These are phyloP conservation scores for Apiosordaria backusii DNA, from an alignment of 495 filamentous ascomycete genomes.

Conservation along the genomic window DNA sequence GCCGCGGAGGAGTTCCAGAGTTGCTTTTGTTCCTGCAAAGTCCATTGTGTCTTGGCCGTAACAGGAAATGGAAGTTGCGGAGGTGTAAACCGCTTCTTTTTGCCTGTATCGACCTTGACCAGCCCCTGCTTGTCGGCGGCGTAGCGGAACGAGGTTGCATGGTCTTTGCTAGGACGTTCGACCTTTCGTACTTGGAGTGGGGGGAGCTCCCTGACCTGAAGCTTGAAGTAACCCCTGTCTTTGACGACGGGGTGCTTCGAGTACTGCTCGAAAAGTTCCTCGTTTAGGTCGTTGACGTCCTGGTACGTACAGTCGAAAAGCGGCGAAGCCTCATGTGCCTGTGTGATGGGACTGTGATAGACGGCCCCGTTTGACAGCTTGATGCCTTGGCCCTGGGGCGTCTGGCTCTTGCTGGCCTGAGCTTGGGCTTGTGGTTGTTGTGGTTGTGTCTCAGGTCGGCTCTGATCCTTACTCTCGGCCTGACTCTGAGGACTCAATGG, in stretches of 20 bases:
- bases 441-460: not conserved
- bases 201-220: constrained; percentile 29
- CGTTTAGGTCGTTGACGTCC: constrained; percentile 31
- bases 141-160: constrained; percentile 32
- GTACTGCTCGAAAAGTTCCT: constrained; percentile 30
- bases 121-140: constrained; percentile 24
- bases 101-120: constrained; percentile 34
- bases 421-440: not conserved
- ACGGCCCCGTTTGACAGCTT: constrained; percentile 13
- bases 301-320: constrained; percentile 32
- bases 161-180: constrained; percentile 24
- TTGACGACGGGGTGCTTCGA: constrained; percentile 28
- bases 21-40: constrained; percentile 25
- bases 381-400: constrained; percentile 4
- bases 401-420: not conserved
- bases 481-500: not conserved
- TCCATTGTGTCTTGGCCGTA: constrained; percentile 24
- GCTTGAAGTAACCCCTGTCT: constrained; percentile 33
- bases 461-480: not conserved
- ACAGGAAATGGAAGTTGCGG: constrained; percentile 27
- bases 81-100: constrained; percentile 18
- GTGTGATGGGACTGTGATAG: constrained; percentile 11
- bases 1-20: constrained; percentile 32
- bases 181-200: constrained; percentile 23
- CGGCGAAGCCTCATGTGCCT: constrained; percentile 18